phyloP scores from a whole-genome alignment of 1,139 yeast species.

The Yamadazyma membranifaciens region DNA sequence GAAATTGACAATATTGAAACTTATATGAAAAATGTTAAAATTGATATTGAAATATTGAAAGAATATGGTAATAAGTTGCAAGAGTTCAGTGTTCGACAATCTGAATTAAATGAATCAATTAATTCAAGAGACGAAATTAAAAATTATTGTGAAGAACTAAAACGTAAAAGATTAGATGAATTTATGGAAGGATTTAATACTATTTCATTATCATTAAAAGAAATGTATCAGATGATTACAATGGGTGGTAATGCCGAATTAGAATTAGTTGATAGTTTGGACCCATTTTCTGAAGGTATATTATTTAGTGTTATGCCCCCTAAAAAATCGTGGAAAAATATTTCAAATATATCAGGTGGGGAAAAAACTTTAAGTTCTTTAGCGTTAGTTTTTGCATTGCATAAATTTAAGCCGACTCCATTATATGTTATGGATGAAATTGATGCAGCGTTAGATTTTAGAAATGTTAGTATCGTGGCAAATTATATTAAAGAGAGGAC shows the following conservation, averaged over 20 bases:
- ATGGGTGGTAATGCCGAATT: constrained; percentile 99
- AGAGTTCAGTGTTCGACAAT: constrained; percentile 63
- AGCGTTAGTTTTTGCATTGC: constrained; percentile 95
- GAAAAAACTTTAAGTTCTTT: constrained; percentile 94
- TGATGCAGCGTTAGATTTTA: constrained; percentile 96
- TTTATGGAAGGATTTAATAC: constrained; percentile 90
- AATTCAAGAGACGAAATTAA: constrained; percentile 65
- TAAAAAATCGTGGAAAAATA: constrained; percentile 95
- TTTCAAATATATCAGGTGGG: constrained; percentile 94
- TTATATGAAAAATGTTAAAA: constrained; percentile 55
- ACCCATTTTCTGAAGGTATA: constrained; percentile 98
- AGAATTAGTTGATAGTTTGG: constrained; percentile 91
- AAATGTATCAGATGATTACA: constrained; percentile 97
- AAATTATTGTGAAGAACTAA: constrained; percentile 64
- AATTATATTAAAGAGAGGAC: constrained; percentile 95
- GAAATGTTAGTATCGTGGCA: constrained; percentile 96
- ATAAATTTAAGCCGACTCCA: constrained; percentile 96
- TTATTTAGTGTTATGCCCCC: constrained; percentile 99
- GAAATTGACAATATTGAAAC: constrained; percentile 58
- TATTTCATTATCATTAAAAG: constrained; percentile 86
- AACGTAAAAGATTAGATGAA: constrained; percentile 75
- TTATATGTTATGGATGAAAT: constrained; percentile 98
- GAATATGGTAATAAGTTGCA: constrained; percentile 69
- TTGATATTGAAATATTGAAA: constrained; percentile 71
- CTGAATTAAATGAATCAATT: constrained; percentile 68